Conservation (phyloP, 305 asterid species). For the Solanum hybrid region DNA sequence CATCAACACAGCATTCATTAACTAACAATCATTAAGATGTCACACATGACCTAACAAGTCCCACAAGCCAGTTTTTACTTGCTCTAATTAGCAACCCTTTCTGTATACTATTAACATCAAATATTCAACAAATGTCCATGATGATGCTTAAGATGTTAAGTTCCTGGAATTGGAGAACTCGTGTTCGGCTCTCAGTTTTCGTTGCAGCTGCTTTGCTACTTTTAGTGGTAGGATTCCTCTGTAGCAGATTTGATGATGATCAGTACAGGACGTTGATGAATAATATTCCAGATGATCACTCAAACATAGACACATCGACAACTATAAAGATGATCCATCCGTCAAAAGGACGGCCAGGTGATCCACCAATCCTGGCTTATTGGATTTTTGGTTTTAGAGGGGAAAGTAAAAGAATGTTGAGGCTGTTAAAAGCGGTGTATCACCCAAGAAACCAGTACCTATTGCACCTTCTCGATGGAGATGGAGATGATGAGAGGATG, state of each 20-base stretch:
- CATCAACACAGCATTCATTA: not conserved
- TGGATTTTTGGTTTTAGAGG: constrained; percentile 36
- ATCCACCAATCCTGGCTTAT: constrained; percentile 42
- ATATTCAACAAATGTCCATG: not conserved
- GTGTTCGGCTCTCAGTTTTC: not conserved
- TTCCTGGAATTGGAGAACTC: not conserved
- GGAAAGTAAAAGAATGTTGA: constrained; percentile 29
- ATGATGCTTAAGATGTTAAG: not conserved
- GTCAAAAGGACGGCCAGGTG: constrained; percentile 22
- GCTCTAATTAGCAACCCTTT: not conserved
- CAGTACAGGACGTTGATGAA: not conserved
- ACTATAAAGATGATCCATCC: not conserved
- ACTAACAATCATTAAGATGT: not conserved
- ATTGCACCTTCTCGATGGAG: constrained; percentile 38
- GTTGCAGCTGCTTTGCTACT: not conserved
- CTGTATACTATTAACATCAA: not conserved
- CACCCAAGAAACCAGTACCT: constrained; percentile 57
- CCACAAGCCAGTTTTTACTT: not conserved
- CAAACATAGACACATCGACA: not conserved
- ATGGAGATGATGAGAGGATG: constrained; percentile 12
- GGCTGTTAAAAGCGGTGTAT: constrained; percentile 35
- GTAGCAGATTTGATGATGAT: not conserved
- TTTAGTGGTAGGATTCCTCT: not conserved
- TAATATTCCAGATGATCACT: not conserved
- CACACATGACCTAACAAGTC: not conserved